These are phyloP conservation scores for Fagopyrum tataricum DNA, from an alignment of 148 eudicot species.

Conservation along the genomic window DNA sequence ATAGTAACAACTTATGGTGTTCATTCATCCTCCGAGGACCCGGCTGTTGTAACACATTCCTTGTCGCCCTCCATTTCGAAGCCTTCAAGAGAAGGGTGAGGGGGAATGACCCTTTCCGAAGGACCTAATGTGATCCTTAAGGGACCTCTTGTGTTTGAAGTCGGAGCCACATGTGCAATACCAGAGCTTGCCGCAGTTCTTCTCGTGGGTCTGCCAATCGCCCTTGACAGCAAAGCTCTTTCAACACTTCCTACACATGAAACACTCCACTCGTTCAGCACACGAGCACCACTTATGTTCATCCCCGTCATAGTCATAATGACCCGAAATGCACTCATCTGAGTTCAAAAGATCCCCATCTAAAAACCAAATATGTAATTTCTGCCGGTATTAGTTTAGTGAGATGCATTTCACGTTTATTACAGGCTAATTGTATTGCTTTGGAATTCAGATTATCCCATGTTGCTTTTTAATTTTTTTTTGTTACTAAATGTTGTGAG, in stretches of 20 bases:
- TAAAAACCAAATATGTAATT: background rate
- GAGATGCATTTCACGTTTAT: background rate
- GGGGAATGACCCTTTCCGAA: constrained; percentile 64
- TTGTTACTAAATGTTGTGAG: background rate
- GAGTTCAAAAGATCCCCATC: too few species aligned
- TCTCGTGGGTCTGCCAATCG: constrained; percentile 72
- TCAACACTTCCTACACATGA: constrained; percentile 52
- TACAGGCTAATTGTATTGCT: background rate
- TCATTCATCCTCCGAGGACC: constrained; percentile 3
- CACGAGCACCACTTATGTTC: too few species aligned
- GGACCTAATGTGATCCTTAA: constrained; percentile 61
- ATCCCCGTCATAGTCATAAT: too few species aligned
- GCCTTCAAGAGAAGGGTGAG: constrained; percentile 46
- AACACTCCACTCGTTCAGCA: too few species aligned
- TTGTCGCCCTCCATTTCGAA: constrained; percentile 37
- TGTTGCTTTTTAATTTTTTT: background rate
- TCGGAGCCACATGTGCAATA: constrained; percentile 68
- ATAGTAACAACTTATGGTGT: background rate
- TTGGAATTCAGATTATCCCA: background rate
- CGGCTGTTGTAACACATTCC: constrained; percentile 16
- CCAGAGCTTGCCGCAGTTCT: constrained; percentile 75
- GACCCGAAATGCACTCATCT: too few species aligned
- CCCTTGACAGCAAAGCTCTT: constrained; percentile 68
- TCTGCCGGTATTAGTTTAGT: background rate
- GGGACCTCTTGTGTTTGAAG: constrained; percentile 67